Base-by-base conservation (phyloP, 352 stramenopile species). In the Phytophthora hybrid region DNA sequence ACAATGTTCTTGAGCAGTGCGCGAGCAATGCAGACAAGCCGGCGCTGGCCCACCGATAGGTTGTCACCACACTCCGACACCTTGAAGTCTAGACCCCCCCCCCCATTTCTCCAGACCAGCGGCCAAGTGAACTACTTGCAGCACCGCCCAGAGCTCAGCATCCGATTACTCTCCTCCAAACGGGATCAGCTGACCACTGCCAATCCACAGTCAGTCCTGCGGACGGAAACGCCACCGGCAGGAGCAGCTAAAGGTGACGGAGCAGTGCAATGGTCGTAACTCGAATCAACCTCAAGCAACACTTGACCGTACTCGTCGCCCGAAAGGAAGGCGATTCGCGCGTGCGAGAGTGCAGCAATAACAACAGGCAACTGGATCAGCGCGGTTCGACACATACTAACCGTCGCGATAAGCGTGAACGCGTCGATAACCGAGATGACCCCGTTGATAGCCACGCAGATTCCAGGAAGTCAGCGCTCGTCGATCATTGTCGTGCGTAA, bases 11-110 rank as follows among this genome's bases (percentile, higher is more conserved):
- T 88, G 5, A 99, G 70, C 14, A 99, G 72, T 13, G 95, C 97
- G 49, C 97, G 84, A 6, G 93, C 96, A 66, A 99, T 98, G 26
- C 96, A 99, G 1, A 99, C 56, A 4, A 99, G 82, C 73, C 99
- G 97, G 4, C 96, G 77, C 77, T 99, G 92, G 8, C 61, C 68
- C 37, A 75, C 68, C 1, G 68, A 75, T 34, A 75, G 47, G 10
- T 75, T 75, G 39, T 75, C 91, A 7, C 97, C 97, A 39, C 87
- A 85, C 72, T 99, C 94, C 0, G 90, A 77, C 5, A 99, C 88
- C 29, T 87, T 58, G 19, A 69, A 69, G 53, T 69, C 63, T 10
- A 69, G 31, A 31, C 16, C 55, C 29, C 39, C n/a, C n/a, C n/a
- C n/a, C n/a, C n/a, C n/a, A n/a, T n/a, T n/a, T n/a, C 26, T 67